These are phyloP conservation scores for Agroathelia rolfsii DNA, from an alignment of 1,284 basidiomycete species.

Conservation along the genomic window DNA sequence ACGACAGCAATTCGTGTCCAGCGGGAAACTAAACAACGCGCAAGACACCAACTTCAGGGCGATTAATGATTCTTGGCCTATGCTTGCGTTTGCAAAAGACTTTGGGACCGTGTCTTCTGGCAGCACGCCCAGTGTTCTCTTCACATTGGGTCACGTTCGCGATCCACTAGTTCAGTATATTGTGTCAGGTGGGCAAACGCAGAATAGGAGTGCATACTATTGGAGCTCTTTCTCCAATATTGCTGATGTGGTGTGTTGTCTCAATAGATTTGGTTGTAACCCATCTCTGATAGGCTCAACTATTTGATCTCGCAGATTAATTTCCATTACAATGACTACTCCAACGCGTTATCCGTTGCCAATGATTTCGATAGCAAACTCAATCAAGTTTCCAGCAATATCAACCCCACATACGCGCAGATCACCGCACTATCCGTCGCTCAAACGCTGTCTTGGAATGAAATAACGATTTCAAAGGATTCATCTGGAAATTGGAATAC, in stretches of 20 bases:
- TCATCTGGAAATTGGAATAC: slow-evolving; percentile 23
- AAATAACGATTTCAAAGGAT: slow-evolving; percentile 23
- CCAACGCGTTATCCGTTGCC: no score
- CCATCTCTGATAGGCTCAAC: no score
- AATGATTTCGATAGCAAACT: slow-evolving; percentile 17
- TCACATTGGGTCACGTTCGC: slow-evolving; percentile 31
- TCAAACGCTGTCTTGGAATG: slow-evolving; percentile 30
- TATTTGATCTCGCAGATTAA: no score
- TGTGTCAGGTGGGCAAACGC: slow-evolving; percentile 12
- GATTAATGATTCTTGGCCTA: slow-evolving; percentile 24
- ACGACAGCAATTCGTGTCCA: slow-evolving; percentile 21
- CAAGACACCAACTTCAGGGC: slow-evolving; percentile 22
- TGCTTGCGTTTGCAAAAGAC: slow-evolving; percentile 24
- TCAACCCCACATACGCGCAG: slow-evolving; percentile 25
- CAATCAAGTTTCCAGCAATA: slow-evolving; percentile 16
- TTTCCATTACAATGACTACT: no score
- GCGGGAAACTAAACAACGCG: slow-evolving; percentile 22
- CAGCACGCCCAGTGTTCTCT: slow-evolving; percentile 23
- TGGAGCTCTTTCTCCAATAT: slow-evolving; percentile 17
- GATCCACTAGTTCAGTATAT: slow-evolving; percentile 28
- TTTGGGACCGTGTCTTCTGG: slow-evolving; percentile 15
- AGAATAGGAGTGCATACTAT: slow-evolving; percentile 24
- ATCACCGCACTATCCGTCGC: slow-evolving; percentile 28
- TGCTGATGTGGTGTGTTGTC: slow-evolving; percentile 16
- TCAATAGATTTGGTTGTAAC: no score